Base-by-base conservation (phyloP, 768 basidiomycete species). In the Naganishia vaughanmartiniae region DNA sequence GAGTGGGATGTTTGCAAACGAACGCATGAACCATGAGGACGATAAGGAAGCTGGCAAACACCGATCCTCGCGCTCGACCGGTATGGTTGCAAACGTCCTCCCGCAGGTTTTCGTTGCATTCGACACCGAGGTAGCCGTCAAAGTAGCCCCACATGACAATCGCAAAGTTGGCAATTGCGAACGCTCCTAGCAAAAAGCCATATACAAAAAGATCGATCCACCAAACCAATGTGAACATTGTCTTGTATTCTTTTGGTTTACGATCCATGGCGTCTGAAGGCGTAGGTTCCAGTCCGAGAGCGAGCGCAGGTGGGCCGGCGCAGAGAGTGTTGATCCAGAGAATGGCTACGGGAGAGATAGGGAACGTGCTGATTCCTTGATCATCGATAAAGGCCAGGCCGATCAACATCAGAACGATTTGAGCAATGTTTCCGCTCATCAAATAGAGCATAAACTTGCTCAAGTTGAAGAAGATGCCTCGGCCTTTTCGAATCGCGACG, bases 401-500 rank as follows among this genome's bases (percentile, higher is more conserved):
- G 69, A 87, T 81, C 68, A 87, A 81, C 54, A 88, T 76, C 6
- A 86, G 81, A 10, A 86, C 75, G 11, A 86, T 85, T 78, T 87
- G 85, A 15, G 84, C 86, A 19, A 88, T 81, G 71, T 88, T 87
- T 45, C 81, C 84, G 19, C 85, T 81, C 19, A 87, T 75, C 1
- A 88, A 82, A 73, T 87, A 86, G 21, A 87, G 79, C 36, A 87
- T 81, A 74, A 87, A 87, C 69, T 85, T 84, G 63, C 84, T 83
- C 70, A 88, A 85, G 78, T 87, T 87, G 69, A 83, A 82, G 79
- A 87, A 86, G 15, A 86, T 80, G 81, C 82, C 87, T 85, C 82
- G 86, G 72, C 88, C 89, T 77, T 88, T 87, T 76, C 87, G 84
- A 73, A 89, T 85, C 1, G 87, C 89, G 46, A 84, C 84, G 58